These are phyloP conservation scores for Marasmius fiardii DNA, from an alignment of 1,284 basidiomycete species.

Conservation along the genomic window DNA sequence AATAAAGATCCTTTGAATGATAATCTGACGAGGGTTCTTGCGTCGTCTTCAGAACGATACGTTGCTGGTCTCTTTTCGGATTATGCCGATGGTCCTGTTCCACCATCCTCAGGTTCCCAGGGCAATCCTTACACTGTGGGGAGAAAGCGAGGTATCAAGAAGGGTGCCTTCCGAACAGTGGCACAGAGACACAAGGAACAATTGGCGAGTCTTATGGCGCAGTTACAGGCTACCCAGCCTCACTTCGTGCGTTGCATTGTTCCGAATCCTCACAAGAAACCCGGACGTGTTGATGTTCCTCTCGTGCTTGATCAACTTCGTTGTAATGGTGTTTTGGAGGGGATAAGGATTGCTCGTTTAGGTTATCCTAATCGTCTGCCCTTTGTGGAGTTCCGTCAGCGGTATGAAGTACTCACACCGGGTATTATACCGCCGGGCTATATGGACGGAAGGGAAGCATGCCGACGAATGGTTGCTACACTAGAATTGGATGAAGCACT, in stretches of 20 bases:
- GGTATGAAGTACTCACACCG: conserved; percentile 95
- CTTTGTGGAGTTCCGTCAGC: conserved; percentile 96
- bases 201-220: conserved; percentile 86
- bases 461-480: conserved; percentile 88
- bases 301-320: conserved; percentile 95
- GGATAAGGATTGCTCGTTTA: conserved; percentile 95
- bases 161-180: conserved; percentile 96
- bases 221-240: conserved; percentile 92
- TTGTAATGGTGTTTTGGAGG: conserved; percentile 99
- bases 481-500: conserved; percentile 84
- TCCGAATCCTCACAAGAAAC: conserved; percentile 91
- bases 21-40: conserved; percentile 88
- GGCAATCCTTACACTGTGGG: conserved; percentile 46
- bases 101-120: conserved; percentile 22
- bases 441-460: conserved; percentile 96
- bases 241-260: conserved; percentile 99
- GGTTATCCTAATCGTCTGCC: conserved; percentile 97
- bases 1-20: conserved; percentile 99
- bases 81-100: conserved; percentile 51
- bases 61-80: conserved; percentile 86
- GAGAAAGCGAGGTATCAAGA: conserved; percentile 83
- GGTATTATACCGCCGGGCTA: conserved; percentile 91
- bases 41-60: conserved; percentile 81
- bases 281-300: conserved; percentile 90
- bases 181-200: conserved; percentile 97